Conservation (phyloP, 176 grass and related monocot species). For the Saccharum officinarum region DNA sequence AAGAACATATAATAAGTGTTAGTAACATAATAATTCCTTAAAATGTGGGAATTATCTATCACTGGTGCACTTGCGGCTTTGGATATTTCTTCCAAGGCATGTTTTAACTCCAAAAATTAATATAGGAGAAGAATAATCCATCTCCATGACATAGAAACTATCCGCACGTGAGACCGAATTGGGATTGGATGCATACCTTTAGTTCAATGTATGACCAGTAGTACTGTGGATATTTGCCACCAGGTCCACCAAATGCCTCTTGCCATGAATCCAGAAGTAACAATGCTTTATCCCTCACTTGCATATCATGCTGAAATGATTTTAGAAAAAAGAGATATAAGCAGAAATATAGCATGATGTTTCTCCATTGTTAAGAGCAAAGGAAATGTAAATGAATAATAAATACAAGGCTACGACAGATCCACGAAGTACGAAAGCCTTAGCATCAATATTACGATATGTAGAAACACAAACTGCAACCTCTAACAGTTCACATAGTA, state of each 20-base stretch:
- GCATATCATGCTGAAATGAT: slow-evolving; percentile 73
- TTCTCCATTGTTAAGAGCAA: slow-evolving; percentile 18
- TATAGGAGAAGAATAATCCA: neutral
- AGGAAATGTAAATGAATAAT: slow-evolving; percentile 11
- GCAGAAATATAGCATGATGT: neutral
- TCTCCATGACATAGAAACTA: neutral
- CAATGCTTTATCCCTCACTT: slow-evolving; percentile 89
- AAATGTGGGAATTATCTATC: neutral
- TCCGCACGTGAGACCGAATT: neutral
- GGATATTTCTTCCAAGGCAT: slow-evolving; percentile 10
- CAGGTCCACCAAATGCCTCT: slow-evolving; percentile 98
- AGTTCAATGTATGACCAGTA: slow-evolving; percentile 90
- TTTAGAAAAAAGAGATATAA: slow-evolving; percentile 6
- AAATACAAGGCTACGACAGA: neutral
- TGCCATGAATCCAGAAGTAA: slow-evolving; percentile 97
- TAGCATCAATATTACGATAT: neutral
- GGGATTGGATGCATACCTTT: slow-evolving; percentile 51
- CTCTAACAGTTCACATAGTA: neutral
- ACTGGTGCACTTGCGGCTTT: neutral
- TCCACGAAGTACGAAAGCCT: neutral
- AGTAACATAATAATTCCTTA: neutral
- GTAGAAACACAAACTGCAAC: slow-evolving; percentile 8
- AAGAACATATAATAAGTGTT: slow-evolving; percentile 15
- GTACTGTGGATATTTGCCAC: slow-evolving; percentile 90
- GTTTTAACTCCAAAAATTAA: neutral